Evolutionary conservation across 1,139 yeast species (phyloP), one percentile per base, ranked within the genome.

Genomic region (Pichia sp.): DNA sequence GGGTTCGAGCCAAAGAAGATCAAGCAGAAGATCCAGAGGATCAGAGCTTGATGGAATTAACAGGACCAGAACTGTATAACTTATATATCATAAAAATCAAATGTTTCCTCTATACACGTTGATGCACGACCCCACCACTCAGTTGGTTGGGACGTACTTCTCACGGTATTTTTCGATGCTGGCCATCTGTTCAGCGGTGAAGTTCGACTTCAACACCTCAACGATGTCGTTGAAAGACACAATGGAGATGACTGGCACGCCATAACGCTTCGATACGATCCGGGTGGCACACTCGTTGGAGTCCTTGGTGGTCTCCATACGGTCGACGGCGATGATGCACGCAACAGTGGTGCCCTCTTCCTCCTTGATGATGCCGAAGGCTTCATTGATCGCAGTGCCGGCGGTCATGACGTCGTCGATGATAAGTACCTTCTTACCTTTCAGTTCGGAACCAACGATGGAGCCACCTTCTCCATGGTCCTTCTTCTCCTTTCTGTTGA

Each of bases 391-490:
- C 50, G 99, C 99, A 54, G 98, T 93, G 41, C 99, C 99, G 2
- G 99, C 98, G 55, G 98, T 93, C 83, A 93, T 91, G 48, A 93
- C 98, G 65, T 93, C 99, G 70, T 93, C 99, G 59, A 93, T 89
- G 63, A 93, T 86, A 64, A 93, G 74, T 34, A 90, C 80, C 57
- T 76, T 78, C 69, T 90, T 86, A 52, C 80, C 87, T 56, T 78
- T 76, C 62, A 93, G 77, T 3, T 80, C 70, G 44, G 88, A 82
- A 34, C 99, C 99, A 41, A 93, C 99, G 64, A 93, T 87, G 55
- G 80, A 80, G 18, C 99, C 99, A 57, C 99, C 99, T 74, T 93
- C 99, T 51, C 99, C 99, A 68, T 93, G 99, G 65, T 91, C 97
- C 72, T 93, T 93, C 77, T 87, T 88, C 71, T 93, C 99, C 73